A percentile compares a stretch with the other conserved stretches of the same genome.
Evolutionary conservation across 345 rosid species (phyloP).

Genomic region (Euphorbia lathyris): DNA sequence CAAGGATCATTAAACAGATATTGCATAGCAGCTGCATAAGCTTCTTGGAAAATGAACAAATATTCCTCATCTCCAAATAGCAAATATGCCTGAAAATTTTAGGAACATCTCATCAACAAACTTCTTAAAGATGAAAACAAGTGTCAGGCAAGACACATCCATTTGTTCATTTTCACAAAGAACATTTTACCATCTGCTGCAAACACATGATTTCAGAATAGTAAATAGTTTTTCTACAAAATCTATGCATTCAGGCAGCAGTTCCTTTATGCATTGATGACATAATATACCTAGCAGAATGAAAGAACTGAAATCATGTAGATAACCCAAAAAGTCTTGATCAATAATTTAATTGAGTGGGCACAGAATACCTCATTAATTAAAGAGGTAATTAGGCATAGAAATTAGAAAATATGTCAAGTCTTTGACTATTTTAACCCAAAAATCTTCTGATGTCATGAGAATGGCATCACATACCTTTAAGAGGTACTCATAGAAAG

Average conservation of each 20-base stretch:
- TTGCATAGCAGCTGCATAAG: constrained; percentile 86
- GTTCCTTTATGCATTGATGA: neutral
- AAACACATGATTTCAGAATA: neutral
- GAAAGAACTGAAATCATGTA: neutral
- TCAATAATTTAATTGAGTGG: neutral
- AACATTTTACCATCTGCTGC: neutral
- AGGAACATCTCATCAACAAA: constrained; percentile 7
- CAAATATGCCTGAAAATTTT: constrained; percentile 74
- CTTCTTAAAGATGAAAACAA: neutral
- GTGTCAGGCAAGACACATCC: neutral
- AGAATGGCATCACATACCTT: constrained; percentile 44
- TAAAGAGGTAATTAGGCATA: neutral
- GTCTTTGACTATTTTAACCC: neutral
- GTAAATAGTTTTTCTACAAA: neutral
- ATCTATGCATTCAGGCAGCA: neutral
- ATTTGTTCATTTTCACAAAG: neutral
- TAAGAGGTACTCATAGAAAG: constrained; percentile 94
- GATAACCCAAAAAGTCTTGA: neutral
- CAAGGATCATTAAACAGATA: constrained; percentile 94
- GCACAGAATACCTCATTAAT: neutral
- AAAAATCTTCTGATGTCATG: neutral
- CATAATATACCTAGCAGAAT: neutral
- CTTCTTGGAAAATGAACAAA: constrained; percentile 89
- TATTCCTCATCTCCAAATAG: constrained; percentile 95
- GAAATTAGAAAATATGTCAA: neutral